Base-by-base conservation (phyloP, 768 basidiomycete genomes). In the Lyophyllum decastes region DNA sequence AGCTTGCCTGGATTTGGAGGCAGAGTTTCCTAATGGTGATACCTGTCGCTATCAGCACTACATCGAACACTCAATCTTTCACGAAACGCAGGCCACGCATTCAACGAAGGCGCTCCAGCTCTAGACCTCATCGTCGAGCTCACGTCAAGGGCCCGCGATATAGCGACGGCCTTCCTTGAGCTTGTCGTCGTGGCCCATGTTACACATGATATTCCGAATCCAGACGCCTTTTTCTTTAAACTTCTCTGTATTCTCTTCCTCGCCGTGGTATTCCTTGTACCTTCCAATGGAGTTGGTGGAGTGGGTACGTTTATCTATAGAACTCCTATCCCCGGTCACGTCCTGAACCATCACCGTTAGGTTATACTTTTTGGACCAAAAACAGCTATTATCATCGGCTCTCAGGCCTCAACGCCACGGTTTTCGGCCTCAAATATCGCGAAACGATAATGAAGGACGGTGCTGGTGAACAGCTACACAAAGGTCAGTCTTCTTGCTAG, bases 311-410 rank as follows among this genome's bases (percentile, higher is more conserved):
- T 27, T 22, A 0, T 10, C 41, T 14, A 12, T 27, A 14, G 2
- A 16, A 14, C 17, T 17, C 17, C 19, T 9, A 25, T 8, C 14
- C n/a, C 35, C n/a, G 62, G 34, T 43, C 22, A 4, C 8, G 27
- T 33, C 38, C 25, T 40, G 26, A 49, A 43, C n/a, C n/a, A 17
- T 12, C 24, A n/a, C 44, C 30, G 33, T 5, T 41, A 78, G 78
- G 73, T 1, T 81, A 75, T 55, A 67, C 77, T 1, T 79, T 76
- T 55, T 78, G 74, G 74, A 72, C 75, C 1, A 66, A 66, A 1
- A 75, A 78, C 55, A 9, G 22, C 0, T 58, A 70, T 54, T 82
- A 76, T 55, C 68, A 73, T 57, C 67, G 70, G 11, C 69, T 81
- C 46, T 68, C 71, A 24, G 53, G 69, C 14, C 70, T 81, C 11